Base-by-base conservation (phyloP, 2,329 filamentous ascomycete species). In the Juglanconis juglandina region DNA sequence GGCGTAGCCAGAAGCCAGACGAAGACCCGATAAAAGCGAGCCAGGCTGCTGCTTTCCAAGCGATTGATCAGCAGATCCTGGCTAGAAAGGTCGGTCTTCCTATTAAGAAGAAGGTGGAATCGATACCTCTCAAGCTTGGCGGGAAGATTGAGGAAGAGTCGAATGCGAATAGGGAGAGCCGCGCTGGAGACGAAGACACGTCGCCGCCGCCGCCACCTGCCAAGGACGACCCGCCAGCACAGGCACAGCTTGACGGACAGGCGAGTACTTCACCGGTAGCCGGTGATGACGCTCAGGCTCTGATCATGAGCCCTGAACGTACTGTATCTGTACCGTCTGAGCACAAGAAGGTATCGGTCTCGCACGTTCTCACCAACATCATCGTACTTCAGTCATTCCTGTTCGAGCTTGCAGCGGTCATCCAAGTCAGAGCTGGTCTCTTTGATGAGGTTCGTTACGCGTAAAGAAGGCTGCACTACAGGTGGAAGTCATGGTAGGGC, bases 321-420 rank as follows among this genome's bases (percentile, higher is more conserved):
- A 46, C 7, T 13, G 37, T 35, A 14, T 39, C 46, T 10, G 13
- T 34, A n/a, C 47, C 60, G 33, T 42, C 42, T 5, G 70, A 70
- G 34, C 70, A 74, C 5, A 75, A 73, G 53, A 80, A 79, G 9
- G 87, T 86, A 7, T 91, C 87, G 7, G 84, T 95, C 4, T 91
- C 88, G 46, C 90, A 94, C 70, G 78, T 94, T 10, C 76, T 95
- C 63, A 94, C 90, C 5, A 95, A 94, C 71, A 85, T 89, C 46
- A 84, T 94, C 60, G 84, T 94, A 54, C 78, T 92, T 60, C 91
- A 95, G 71, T 89, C 90, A 41, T 95, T 95, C 70, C 74, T 94
- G 53, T 80, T 94, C 53, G 91, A 95, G 72, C 73, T 94, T 59
- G 87, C 89, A 2, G 88, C 89, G 33, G 73, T 93, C 67, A 80